Evolutionary conservation across 106 monocot genomes (phyloP), one percentile per base, ranked within the genome.

Genomic region (Alisma plantagoaquatica): DNA sequence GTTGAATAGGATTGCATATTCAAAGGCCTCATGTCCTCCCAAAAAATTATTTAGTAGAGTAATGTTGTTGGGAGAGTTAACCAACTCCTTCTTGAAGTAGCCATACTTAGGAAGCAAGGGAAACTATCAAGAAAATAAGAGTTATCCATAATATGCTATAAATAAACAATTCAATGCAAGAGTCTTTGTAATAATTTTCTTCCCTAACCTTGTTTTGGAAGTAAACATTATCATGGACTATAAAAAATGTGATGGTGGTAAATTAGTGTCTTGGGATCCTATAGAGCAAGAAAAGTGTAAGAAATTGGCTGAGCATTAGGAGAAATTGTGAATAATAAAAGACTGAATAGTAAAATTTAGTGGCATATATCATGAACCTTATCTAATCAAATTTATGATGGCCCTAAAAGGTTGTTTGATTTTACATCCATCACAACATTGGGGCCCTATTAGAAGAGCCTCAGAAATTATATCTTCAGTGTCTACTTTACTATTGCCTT

Each of bases 261-360:
- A 43, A 20, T 74, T 71, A 6, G 71, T 91, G 43, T 91, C 80
- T 33, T 69, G n/a, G 50, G 64, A 63, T 77, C 90, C 90, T 91
- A 67, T 53, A 50, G n/a, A n/a, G n/a, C n/a, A n/a, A n/a, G n/a
- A n/a, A n/a, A n/a, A n/a, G n/a, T n/a, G n/a, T n/a, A n/a, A n/a
- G 21, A 54, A 14, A 54, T n/a, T 20, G 17, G 20, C 14, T 25
- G 27, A 53, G 14, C 25, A 27, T 41, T 17, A 42, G 21, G 12
- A 38, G 25, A 4, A 51, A n/a, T n/a, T n/a, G n/a, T 38, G 35
- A 7, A 38, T 38, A 6, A 38, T 6, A 38, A 14, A 14, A 38
- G n/a, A n/a, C n/a, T n/a, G n/a, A n/a, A n/a, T n/a, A n/a, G n/a
- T n/a, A n/a, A n/a, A n/a, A n/a, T n/a, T n/a, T n/a, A n/a, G n/a